phyloP scores from a whole-genome alignment of 371 early-diverging fungal species.

The Phascolomyces articulosus region DNA sequence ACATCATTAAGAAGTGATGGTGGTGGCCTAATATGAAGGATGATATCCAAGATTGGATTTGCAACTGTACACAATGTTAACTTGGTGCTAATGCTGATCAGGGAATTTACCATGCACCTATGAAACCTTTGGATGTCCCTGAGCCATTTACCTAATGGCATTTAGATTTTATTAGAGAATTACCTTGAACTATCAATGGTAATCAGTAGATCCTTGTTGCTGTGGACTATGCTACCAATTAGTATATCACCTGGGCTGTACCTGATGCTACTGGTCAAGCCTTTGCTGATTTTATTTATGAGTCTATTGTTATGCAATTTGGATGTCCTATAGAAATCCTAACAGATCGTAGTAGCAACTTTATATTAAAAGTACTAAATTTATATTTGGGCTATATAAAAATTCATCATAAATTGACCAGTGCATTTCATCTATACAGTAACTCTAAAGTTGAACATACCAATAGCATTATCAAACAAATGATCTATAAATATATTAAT shows the following conservation, averaged over 20 bases:
- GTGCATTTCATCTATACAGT: conserved; percentile 20
- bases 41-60: no score
- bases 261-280: conserved; percentile 28
- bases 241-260: conserved; percentile 39
- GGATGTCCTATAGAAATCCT: no score
- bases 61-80: no score
- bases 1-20: conserved; percentile 18
- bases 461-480: conserved; percentile 18
- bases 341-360: conserved; percentile 18
- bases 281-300: no score
- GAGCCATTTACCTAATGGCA: conserved; percentile 22
- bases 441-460: conserved; percentile 28
- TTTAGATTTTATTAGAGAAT: conserved; percentile 28
- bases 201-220: conserved; percentile 30
- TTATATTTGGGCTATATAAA: neutral
- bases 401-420: conserved; percentile 24
- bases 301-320: no score
- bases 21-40: no score
- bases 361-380: conserved; percentile 12
- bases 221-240: conserved; percentile 43
- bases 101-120: conserved; percentile 7
- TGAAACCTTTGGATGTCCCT: conserved; percentile 12
- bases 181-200: conserved; percentile 15
- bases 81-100: no score
- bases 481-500: conserved; percentile 15